Conservation (phyloP, 2,329 filamentous ascomycete species). For the Cladophialophora carrionii region DNA sequence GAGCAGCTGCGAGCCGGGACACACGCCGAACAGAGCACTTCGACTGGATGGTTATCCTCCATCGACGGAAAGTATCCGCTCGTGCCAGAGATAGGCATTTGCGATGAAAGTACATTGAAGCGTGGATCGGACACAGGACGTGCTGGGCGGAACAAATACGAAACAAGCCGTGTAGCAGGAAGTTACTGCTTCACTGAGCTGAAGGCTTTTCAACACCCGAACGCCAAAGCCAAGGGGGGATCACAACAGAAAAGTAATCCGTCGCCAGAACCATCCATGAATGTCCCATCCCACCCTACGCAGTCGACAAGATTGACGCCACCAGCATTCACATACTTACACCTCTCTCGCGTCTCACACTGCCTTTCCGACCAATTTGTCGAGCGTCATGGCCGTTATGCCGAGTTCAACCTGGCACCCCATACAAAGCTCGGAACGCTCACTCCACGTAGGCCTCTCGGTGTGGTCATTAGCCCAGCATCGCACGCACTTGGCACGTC, state of each 20-base stretch:
- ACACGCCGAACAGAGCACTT: background rate
- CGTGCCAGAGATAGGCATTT: too few species aligned
- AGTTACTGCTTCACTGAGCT: too few species aligned
- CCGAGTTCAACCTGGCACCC: background rate
- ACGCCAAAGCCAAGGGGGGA: too few species aligned
- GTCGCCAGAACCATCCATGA: too few species aligned
- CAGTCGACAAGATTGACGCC: background rate
- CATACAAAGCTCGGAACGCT: background rate
- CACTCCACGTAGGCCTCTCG: background rate
- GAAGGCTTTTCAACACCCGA: too few species aligned
- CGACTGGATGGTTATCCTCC: background rate
- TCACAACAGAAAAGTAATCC: too few species aligned
- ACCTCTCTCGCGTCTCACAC: background rate
- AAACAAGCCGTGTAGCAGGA: too few species aligned
- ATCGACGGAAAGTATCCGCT: background rate
- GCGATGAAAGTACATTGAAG: too few species aligned
- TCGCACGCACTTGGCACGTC: conserved; percentile 16
- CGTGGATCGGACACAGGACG: too few species aligned
- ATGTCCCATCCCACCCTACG: too few species aligned
- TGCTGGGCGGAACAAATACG: too few species aligned
- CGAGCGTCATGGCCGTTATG: background rate
- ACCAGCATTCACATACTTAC: background rate
- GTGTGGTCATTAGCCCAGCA: conserved; percentile 29
- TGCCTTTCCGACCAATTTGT: background rate
- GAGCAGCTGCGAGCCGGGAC: background rate